These are phyloP conservation scores for Pavlovales sp. DNA, from an alignment of 208 protist species.

Conservation along the genomic window DNA sequence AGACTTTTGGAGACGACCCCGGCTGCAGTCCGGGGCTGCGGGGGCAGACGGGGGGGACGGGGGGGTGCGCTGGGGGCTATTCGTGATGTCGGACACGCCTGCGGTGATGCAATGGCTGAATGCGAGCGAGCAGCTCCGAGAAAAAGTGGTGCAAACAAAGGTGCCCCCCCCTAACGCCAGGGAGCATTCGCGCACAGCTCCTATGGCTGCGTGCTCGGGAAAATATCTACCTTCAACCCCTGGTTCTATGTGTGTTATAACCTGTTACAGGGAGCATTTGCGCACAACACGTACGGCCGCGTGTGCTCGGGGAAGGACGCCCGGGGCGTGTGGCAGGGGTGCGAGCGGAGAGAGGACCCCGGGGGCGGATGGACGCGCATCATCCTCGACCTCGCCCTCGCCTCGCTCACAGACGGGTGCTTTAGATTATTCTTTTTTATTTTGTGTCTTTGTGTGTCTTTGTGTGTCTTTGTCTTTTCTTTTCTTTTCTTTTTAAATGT, in stretches of 20 bases:
- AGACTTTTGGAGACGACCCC: too few species aligned
- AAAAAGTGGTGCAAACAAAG: not conserved
- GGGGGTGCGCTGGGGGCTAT: not conserved
- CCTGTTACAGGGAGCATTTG: not conserved
- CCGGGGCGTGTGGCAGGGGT: not conserved
- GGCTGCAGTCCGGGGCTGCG: too few species aligned
- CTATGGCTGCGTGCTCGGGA: not conserved
- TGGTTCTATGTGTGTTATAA: too few species aligned
- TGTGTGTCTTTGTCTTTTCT: too few species aligned
- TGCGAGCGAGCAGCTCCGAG: not conserved
- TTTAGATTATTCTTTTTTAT: too few species aligned
- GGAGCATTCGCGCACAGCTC: not conserved
- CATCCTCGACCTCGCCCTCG: not conserved
- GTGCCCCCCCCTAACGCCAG: too few species aligned
- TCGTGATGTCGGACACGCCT: not conserved
- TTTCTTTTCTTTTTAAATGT: too few species aligned
- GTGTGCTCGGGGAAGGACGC: not conserved
- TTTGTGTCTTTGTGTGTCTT: too few species aligned
- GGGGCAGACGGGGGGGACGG: too few species aligned
- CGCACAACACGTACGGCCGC: not conserved
- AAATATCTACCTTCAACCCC: too few species aligned
- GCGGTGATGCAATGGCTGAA: not conserved
- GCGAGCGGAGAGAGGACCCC: not conserved
- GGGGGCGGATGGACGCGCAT: not conserved
- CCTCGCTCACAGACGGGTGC: too few species aligned